Evolutionary conservation across 345 rosid species (phyloP).

Genomic region (Syzygium grande): DNA sequence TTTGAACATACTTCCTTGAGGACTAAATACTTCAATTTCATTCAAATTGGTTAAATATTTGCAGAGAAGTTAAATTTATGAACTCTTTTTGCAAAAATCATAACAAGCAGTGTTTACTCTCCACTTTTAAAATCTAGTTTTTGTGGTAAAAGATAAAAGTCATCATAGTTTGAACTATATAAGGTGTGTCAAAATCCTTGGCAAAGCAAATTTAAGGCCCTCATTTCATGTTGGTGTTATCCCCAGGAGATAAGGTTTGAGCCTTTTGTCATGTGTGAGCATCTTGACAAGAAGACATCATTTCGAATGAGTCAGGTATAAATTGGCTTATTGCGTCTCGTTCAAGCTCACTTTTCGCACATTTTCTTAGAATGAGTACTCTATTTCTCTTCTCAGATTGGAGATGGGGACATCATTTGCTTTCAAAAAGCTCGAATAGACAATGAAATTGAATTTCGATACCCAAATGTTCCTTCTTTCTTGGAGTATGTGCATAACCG

Average conservation of each 20-base stretch:
- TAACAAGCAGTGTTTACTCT: background rate
- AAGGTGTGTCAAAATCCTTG: slow-evolving; percentile 11
- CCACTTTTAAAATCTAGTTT: background rate
- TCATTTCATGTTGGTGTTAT: background rate
- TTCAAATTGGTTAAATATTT: background rate
- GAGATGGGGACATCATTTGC: slow-evolving; percentile 44
- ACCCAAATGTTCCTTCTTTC: slow-evolving; percentile 80
- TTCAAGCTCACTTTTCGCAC: slow-evolving; percentile 12
- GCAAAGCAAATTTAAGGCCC: background rate
- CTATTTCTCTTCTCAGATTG: slow-evolving; percentile 14
- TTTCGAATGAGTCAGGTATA: slow-evolving; percentile 49
- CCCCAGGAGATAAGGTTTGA: slow-evolving; percentile 33
- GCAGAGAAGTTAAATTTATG: background rate
- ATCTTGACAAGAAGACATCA: slow-evolving; percentile 32
- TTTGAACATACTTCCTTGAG: background rate
- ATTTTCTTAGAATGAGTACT: background rate
- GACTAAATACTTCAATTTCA: background rate
- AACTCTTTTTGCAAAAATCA: background rate
- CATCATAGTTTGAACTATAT: background rate
- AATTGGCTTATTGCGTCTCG: slow-evolving; percentile 16
- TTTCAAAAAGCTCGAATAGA: slow-evolving; percentile 17
- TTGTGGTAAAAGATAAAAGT: background rate
- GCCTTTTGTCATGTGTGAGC: slow-evolving; percentile 55
- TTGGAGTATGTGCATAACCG: slow-evolving; percentile 88
- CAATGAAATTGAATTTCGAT: slow-evolving; percentile 37